These are phyloP conservation scores for Suhomyces xylopsoci DNA, from an alignment of 805 yeast genomes.

Conservation along the genomic window DNA sequence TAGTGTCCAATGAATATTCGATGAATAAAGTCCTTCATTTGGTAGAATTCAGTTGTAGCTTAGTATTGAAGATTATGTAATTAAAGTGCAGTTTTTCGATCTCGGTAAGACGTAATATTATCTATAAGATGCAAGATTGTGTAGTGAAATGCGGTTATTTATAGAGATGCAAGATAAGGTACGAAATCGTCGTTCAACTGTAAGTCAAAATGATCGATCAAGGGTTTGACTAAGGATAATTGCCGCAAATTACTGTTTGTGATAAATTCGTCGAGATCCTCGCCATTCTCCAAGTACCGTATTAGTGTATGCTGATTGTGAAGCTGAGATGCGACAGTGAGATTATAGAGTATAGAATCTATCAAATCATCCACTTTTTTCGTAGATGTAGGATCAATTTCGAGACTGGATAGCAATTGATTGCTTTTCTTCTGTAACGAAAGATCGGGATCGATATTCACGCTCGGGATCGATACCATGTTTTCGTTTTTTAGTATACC, in stretches of 20 bases:
- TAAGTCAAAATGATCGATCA: slow-evolving; percentile 12
- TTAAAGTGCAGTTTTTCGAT: no score
- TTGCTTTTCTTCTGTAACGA: background rate
- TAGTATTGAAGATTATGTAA: no score
- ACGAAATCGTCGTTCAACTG: slow-evolving; percentile 11
- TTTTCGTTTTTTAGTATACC: background rate
- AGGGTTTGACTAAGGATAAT: slow-evolving; percentile 12
- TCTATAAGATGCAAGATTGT: background rate
- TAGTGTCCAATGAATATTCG: background rate
- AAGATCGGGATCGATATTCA: background rate
- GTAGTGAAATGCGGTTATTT: background rate
- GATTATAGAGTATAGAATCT: slow-evolving; percentile 62
- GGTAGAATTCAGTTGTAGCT: no score
- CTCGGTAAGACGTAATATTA: no score
- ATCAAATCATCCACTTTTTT: slow-evolving; percentile 62
- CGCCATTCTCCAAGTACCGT: slow-evolving; percentile 13
- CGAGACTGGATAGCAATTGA: background rate
- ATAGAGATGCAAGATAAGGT: background rate
- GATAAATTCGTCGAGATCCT: slow-evolving; percentile 25
- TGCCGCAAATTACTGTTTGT: slow-evolving; percentile 17
- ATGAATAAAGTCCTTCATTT: background rate
- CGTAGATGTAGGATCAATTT: background rate
- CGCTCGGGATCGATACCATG: slow-evolving; percentile 1
- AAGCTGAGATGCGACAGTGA: slow-evolving; percentile 45
- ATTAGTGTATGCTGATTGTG: slow-evolving; percentile 18